Evolutionary conservation across 1,284 basidiomycete species (phyloP).

Genomic region (Chalciporus piperatoides): DNA sequence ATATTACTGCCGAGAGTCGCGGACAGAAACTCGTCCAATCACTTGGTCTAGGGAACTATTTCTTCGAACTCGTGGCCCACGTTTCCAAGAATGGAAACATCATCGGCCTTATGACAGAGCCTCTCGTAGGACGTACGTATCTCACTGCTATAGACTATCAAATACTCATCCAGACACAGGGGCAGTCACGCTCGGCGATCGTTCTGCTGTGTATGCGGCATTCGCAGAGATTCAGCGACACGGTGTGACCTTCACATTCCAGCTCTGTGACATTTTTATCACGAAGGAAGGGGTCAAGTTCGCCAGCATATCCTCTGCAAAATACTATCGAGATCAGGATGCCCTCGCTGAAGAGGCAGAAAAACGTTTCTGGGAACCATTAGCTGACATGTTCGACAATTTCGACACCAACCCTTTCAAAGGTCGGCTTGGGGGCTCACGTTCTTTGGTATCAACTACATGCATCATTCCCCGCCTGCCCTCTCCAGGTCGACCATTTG

Average conservation of each 20-base stretch:
- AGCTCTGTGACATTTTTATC: slow-evolving; percentile 30
- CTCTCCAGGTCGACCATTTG: slow-evolving; percentile 23
- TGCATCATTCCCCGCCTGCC: slow-evolving; percentile 30
- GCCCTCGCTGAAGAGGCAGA: slow-evolving; percentile 22
- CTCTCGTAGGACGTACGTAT: slow-evolving; percentile 38
- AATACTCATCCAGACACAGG: slow-evolving; percentile 24
- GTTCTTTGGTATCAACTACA: slow-evolving; percentile 7
- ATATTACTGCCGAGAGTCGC: slow-evolving; percentile 35
- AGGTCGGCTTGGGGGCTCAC: slow-evolving; percentile 6
- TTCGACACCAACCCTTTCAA: slow-evolving; percentile 4
- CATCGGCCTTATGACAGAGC: slow-evolving; percentile 45
- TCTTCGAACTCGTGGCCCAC: slow-evolving; percentile 44
- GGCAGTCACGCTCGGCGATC: slow-evolving; percentile 33
- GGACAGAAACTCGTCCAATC: slow-evolving; percentile 36
- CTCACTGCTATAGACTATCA: background rate
- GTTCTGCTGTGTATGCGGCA: slow-evolving; percentile 40
- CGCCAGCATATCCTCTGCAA: slow-evolving; percentile 17
- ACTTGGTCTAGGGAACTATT: slow-evolving; percentile 35
- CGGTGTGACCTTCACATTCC: slow-evolving; percentile 30
- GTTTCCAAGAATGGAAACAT: slow-evolving; percentile 40
- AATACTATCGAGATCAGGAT: slow-evolving; percentile 23
- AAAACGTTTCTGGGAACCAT: slow-evolving; percentile 17
- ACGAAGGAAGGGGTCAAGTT: slow-evolving; percentile 33
- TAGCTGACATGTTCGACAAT: slow-evolving; percentile 22
- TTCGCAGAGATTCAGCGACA: slow-evolving; percentile 38